Conservation (phyloP, 2,329 filamentous ascomycete genomes). For the Ophidiomyces ophidiicola region DNA sequence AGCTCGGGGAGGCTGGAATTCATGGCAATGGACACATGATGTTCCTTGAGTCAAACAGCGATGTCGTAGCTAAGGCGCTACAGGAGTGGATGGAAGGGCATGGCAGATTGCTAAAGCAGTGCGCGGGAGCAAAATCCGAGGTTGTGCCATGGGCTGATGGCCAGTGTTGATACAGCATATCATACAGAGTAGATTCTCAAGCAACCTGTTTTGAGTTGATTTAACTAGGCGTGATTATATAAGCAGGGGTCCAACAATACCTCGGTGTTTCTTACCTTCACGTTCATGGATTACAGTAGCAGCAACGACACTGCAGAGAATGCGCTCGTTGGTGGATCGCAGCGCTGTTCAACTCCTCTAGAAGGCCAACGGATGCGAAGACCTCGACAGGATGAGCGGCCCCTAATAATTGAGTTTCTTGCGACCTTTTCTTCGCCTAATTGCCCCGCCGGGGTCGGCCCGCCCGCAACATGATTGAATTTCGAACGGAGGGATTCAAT, state of each 20-base stretch:
- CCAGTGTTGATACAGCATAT: too few species aligned
- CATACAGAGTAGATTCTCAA: too few species aligned
- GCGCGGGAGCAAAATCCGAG: too few species aligned
- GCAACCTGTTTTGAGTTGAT: too few species aligned
- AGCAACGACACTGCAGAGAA: slow-evolving; percentile 7
- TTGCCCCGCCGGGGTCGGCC: slow-evolving; percentile 8
- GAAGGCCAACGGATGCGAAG: not conserved
- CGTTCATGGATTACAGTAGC: not conserved
- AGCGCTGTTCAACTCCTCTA: not conserved
- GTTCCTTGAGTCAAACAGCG: slow-evolving; percentile 22
- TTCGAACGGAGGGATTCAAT: slow-evolving; percentile 84
- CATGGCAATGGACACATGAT: slow-evolving; percentile 45
- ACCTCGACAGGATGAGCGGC: slow-evolving; percentile 1
- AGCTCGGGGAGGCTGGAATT: slow-evolving; percentile 35
- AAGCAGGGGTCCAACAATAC: too few species aligned
- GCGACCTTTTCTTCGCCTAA: not conserved
- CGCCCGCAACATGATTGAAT: slow-evolving; percentile 64
- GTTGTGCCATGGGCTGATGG: too few species aligned
- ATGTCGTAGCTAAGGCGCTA: slow-evolving; percentile 9
- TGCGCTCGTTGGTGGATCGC: not conserved
- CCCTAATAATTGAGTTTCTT: slow-evolving; percentile 4
- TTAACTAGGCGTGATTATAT: too few species aligned
- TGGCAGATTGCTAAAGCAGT: too few species aligned
- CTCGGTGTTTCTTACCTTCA: slow-evolving; percentile 10
- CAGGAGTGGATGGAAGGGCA: slow-evolving; percentile 13